A percentile compares a stretch with the other conserved stretches of the same genome.
Evolutionary conservation across 495 filamentous ascomycete species (phyloP).

Genomic region (Penicillium malachiteum): DNA sequence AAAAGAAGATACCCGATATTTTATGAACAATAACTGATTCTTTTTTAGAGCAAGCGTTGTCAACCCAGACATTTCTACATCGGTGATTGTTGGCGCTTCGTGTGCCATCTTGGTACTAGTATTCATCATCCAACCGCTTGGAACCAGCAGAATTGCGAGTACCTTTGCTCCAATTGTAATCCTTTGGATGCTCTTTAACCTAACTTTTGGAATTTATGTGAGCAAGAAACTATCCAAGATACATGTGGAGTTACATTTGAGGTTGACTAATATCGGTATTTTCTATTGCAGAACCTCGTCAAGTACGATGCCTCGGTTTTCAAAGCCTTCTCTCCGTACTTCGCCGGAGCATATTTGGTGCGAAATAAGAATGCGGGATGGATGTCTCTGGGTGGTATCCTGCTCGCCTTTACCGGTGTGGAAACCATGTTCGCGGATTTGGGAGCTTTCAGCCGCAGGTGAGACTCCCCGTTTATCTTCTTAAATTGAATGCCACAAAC

Average conservation of each 20-base stretch:
- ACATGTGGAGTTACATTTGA: no score
- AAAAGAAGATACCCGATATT: not conserved
- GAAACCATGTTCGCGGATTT: slow-evolving; percentile 73
- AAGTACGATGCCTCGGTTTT: slow-evolving; percentile 60
- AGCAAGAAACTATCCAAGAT: not conserved
- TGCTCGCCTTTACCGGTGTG: slow-evolving; percentile 71
- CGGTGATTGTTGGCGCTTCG: slow-evolving; percentile 60
- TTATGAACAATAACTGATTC: not conserved
- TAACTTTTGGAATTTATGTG: slow-evolving; percentile 64
- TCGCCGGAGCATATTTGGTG: slow-evolving; percentile 58
- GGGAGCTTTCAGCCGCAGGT: slow-evolving; percentile 59
- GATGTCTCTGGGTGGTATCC: slow-evolving; percentile 63
- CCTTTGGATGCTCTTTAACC: slow-evolving; percentile 68
- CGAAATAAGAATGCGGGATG: slow-evolving; percentile 60
- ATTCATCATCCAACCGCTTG: slow-evolving; percentile 67
- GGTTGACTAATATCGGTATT: no score
- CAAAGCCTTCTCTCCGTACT: slow-evolving; percentile 69
- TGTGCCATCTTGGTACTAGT: slow-evolving; percentile 68
- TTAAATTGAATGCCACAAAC: not conserved
- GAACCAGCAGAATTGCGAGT: slow-evolving; percentile 59
- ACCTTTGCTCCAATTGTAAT: slow-evolving; percentile 70
- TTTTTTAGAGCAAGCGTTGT: slow-evolving; percentile 42
- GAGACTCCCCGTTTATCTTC: not conserved
- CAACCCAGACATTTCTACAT: slow-evolving; percentile 28
- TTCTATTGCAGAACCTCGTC: slow-evolving; percentile 47